Evolutionary conservation across 495 filamentous ascomycete species (phyloP), one percentile per base, ranked within the genome.

Genomic region (Daldinia decipiens): DNA sequence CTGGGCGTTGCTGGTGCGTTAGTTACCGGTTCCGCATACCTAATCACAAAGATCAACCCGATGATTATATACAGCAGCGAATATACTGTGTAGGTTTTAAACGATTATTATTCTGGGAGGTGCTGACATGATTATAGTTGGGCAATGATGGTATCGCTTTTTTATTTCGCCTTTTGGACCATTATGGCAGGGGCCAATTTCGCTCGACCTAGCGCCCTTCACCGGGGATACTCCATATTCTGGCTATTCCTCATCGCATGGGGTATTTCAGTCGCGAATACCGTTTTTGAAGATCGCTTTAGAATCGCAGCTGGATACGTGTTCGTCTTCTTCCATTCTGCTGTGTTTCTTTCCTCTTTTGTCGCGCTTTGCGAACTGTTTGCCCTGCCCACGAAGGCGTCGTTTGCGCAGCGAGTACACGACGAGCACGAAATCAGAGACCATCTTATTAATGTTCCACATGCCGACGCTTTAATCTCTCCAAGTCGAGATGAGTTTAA

Each of bases 91-190:
- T 87, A 82, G 75, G 82, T 78, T 0, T 12, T 11, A 5, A 36
- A 32, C 78, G 63, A 40, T 6, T 64, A 34, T 34, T 3, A 9
- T 26, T 1, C 15, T 27, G 19, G 9, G 6, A 2, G 15, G 11
- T 59, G 19, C 77, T 82, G 62, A 82, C 56, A 38, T 26, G 7
- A 31, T n/a, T 9, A 12, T n/a, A 84, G 82, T 1, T 92, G 90
- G 90, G 88, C 87, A 62, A 96, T 95, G 91, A 91, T 93, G 86
- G 71, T 97, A 2, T 90, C 91, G 15, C 85, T 91, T 15, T 98
- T 93, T 85, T 86, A 94, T 70, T 88, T 90, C 68, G 68, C 90
- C 26, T 89, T 91, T 26, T 99, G 95, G 95, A 89, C 93, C 56
- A 84, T 97, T 58, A 91, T 94, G 71, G 86, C 91, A 7, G 90